Conservation (phyloP, 2,329 filamentous ascomycete genomes). For the Xylaria sp. region DNA sequence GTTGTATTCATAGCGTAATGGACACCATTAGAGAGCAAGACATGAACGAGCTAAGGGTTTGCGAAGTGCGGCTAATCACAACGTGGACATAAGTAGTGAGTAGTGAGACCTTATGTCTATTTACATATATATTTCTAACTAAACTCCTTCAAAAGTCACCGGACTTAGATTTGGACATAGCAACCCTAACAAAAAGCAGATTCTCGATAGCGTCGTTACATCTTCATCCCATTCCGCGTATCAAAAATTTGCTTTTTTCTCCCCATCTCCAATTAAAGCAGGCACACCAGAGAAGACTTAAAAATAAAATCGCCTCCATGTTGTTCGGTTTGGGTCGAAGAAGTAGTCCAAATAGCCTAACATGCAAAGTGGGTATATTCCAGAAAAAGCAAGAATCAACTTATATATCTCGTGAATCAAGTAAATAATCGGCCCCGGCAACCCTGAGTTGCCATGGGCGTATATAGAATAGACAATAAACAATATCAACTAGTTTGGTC, state of each 20-base stretch:
- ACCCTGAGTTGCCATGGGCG: not conserved
- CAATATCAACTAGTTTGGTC: conserved; percentile 44
- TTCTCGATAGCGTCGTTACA: conserved; percentile 31
- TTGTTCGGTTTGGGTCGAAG: conserved; percentile 7
- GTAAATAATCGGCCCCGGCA: conserved; percentile 9
- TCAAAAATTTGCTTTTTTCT: conserved; percentile 15
- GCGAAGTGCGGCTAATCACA: not conserved
- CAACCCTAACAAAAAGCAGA: conserved; percentile 19
- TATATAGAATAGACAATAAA: conserved; percentile 46
- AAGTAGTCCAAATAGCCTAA: conserved; percentile 26
- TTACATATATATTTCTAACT: conserved; percentile 3
- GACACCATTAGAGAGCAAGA: not conserved
- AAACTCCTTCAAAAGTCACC: conserved; percentile 2
- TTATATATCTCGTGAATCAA: conserved; percentile 31
- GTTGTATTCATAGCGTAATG: no score
- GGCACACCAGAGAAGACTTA: conserved; percentile 2
- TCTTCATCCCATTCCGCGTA: conserved; percentile 30
- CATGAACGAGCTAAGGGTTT: not conserved
- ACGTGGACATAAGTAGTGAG: not conserved
- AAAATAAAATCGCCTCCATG: not conserved
- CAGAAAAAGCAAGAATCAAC: conserved; percentile 30
- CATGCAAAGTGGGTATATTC: conserved; percentile 36
- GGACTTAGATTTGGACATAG: conserved; percentile 10
- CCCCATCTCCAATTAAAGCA: conserved; percentile 8
- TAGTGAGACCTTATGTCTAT: not conserved